Percentiles rank a stretch among this genome's conserved stretches.
These are phyloP conservation scores for Escovopsis sp. DNA, from an alignment of 2,329 filamentous ascomycete genomes.

Conservation along the genomic window DNA sequence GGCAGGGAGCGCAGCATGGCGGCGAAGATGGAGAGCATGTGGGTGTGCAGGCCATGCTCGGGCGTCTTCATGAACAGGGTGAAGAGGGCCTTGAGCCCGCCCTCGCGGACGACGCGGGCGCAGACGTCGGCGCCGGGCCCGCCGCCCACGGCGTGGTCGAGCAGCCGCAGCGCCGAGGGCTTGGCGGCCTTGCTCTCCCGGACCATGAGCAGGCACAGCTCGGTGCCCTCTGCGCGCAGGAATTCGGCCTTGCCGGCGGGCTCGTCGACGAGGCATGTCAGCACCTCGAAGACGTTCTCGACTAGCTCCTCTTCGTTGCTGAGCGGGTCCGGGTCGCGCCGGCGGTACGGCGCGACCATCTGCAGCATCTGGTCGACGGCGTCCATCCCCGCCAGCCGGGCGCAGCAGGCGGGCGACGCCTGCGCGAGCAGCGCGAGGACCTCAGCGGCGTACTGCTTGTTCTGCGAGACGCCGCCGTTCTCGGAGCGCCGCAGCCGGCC, in stretches of 20 bases:
- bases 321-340: slow-evolving; percentile 71
- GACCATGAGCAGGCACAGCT: slow-evolving; percentile 83
- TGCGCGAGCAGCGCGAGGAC: slow-evolving; percentile 81
- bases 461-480: slow-evolving; percentile 53
- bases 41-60: slow-evolving; percentile 57
- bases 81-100: slow-evolving; percentile 73
- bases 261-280: slow-evolving; percentile 70
- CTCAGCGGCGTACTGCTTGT: slow-evolving; percentile 91
- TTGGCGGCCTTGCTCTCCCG: slow-evolving; percentile 78
- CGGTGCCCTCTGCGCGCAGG: slow-evolving; percentile 78
- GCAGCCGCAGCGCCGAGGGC: slow-evolving; percentile 57
- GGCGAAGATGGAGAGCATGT: slow-evolving; percentile 72
- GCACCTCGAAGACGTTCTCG: slow-evolving; percentile 79
- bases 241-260: slow-evolving; percentile 64
- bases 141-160: slow-evolving; percentile 62
- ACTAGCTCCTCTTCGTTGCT: slow-evolving; percentile 89
- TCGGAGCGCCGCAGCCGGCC: slow-evolving; percentile 57
- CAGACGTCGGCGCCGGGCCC: slow-evolving; percentile 46
- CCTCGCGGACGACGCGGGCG: slow-evolving; percentile 62
- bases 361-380: slow-evolving; percentile 71
- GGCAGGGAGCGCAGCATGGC: slow-evolving; percentile 69
- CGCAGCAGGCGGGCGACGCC: slow-evolving; percentile 51
- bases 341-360: slow-evolving; percentile 70
- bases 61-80: slow-evolving; percentile 75
- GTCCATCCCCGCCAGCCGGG: slow-evolving; percentile 47